These are phyloP conservation scores for Dichomitus squalens DNA, from an alignment of 1,284 basidiomycete species.

Conservation along the genomic window DNA sequence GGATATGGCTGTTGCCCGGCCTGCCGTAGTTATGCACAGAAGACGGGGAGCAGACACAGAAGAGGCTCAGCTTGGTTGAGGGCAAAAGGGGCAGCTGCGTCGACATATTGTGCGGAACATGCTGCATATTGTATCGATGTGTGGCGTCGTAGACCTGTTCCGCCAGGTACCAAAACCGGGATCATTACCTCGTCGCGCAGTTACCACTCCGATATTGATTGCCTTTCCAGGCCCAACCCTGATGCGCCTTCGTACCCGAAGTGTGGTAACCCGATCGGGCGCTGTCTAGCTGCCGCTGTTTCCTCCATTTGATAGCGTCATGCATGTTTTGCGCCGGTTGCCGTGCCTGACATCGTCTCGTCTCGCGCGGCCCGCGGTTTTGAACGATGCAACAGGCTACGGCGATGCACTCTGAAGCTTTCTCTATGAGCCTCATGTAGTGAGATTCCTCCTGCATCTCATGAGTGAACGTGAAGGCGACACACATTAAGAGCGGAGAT, in stretches of 20 bases:
- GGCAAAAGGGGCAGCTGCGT: not conserved
- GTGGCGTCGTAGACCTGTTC: conserved; percentile 20
- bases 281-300: no score
- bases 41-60: not conserved
- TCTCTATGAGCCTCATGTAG: no score
- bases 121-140: conserved; percentile 14
- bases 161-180: conserved; percentile 11
- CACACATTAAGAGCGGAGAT: no score
- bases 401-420: no score
- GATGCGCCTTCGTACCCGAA: not conserved
- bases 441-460: no score
- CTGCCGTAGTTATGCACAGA: not conserved
- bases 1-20: not conserved
- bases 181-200: conserved; percentile 12
- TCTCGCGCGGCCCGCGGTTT: not conserved
- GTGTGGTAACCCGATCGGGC: not conserved
- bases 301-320: no score
- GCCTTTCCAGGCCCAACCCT: conserved; percentile 12
- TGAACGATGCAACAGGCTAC: not conserved
- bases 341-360: no score
- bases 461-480: no score
- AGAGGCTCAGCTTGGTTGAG: not conserved
- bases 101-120: not conserved
- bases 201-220: conserved; percentile 8
- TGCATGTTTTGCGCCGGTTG: no score